Percentiles rank a stretch among this genome's conserved stretches.
These are phyloP conservation scores for Ascochyta lentis DNA, from an alignment of 2,329 filamentous ascomycete genomes.

Conservation along the genomic window DNA sequence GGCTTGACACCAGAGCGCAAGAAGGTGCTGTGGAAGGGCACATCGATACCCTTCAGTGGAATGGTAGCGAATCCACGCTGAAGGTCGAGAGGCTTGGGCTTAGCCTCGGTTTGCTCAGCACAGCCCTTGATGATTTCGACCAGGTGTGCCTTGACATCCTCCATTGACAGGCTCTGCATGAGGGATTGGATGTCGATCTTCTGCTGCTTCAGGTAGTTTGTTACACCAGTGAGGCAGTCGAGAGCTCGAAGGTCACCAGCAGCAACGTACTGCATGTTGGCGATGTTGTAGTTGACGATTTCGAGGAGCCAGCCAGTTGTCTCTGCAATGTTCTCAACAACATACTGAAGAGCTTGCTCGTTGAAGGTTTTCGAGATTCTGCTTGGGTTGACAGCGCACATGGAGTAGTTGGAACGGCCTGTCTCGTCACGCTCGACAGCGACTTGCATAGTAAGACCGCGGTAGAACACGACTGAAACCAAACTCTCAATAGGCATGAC, in stretches of 20 bases:
- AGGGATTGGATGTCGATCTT: conserved; percentile 97
- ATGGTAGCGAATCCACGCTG: conserved; percentile 97
- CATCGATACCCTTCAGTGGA: conserved; percentile 94
- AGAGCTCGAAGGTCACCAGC: conserved; percentile 71
- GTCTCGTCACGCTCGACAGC: conserved; percentile 93
- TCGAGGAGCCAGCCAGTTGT: conserved; percentile 95
- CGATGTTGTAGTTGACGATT: conserved; percentile 94
- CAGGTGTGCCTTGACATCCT: conserved; percentile 89
- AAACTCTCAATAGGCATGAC: conserved; percentile 99
- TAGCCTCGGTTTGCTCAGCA: conserved; percentile 84
- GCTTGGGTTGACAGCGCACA: conserved; percentile 99
- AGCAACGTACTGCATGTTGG: conserved; percentile 73
- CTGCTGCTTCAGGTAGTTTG: conserved; percentile 95
- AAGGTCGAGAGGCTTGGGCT: conserved; percentile 86
- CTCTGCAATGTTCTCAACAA: conserved; percentile 93
- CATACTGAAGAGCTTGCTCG: conserved; percentile 94
- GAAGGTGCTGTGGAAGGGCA: conserved; percentile 99
- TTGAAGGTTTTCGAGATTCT: conserved; percentile 99
- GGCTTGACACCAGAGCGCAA: conserved; percentile 97
- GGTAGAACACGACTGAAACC: conserved; percentile 98
- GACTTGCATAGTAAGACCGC: conserved; percentile 98
- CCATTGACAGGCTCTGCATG: conserved; percentile 82
- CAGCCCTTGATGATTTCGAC: conserved; percentile 90
- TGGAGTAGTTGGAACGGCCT: conserved; percentile 96
- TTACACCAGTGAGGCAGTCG: conserved; percentile 75